These are phyloP conservation scores for Linderina pennispora DNA, from an alignment of 192 early-diverging fungal genomes.

Conservation along the genomic window DNA sequence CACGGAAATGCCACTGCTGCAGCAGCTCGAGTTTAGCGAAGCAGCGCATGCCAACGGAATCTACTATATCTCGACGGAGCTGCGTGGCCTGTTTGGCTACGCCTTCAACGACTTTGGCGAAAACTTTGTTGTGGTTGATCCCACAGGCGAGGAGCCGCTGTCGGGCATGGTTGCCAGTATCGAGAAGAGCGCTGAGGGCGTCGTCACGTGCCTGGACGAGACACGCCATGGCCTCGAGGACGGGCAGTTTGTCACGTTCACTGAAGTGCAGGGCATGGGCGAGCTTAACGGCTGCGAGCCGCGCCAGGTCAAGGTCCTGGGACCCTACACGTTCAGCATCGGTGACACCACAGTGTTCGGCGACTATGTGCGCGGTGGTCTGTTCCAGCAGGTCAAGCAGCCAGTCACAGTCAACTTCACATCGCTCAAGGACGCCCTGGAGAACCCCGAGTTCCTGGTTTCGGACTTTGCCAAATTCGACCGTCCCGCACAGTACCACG, in stretches of 20 bases:
- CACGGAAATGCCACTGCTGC: constrained; percentile 69
- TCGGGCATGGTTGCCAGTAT: constrained; percentile 90
- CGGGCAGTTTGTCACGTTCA: constrained; percentile 92
- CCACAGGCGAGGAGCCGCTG: constrained; percentile 89
- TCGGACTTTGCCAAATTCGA: constrained; percentile 99
- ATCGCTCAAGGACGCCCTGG: constrained; percentile 67
- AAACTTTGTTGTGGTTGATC: constrained; percentile 78
- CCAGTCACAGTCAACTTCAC: constrained; percentile 78
- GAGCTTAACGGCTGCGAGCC: constrained; percentile 78
- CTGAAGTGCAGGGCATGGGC: constrained; percentile 89
- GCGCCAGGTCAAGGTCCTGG: constrained; percentile 76
- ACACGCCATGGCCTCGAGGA: constrained; percentile 97
- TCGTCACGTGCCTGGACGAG: constrained; percentile 95
- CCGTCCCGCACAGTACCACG: constrained; percentile 84
- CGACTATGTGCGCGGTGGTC: constrained; percentile 73
- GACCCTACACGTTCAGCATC: constrained; percentile 96
- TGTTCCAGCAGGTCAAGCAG: constrained; percentile 96
- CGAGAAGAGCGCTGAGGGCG: constrained; percentile 64
- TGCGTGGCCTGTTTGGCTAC: constrained; percentile 86
- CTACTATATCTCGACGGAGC: constrained; percentile 86
- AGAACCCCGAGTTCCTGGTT: constrained; percentile 75
- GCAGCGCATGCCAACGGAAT: constrained; percentile 64
- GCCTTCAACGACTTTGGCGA: constrained; percentile 95
- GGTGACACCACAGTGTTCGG: constrained; percentile 79
- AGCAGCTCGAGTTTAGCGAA: constrained; percentile 82